phyloP scores from a whole-genome alignment of 164 flowering plant genomes.

The Nymphaea thermarum region DNA sequence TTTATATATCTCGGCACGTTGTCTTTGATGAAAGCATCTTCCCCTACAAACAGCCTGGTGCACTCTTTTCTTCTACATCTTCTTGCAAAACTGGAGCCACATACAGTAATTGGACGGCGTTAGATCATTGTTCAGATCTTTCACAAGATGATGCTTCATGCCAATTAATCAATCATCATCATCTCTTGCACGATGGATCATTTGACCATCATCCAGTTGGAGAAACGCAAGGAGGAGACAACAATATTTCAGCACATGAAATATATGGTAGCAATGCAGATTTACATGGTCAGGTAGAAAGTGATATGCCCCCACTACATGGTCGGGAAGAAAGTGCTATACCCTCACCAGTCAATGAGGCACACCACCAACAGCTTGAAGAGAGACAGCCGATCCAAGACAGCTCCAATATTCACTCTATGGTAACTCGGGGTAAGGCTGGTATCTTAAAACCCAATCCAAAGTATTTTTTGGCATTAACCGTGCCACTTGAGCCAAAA shows the following conservation, averaged over 20 bases:
- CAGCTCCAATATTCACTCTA: not conserved
- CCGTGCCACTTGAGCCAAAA: too few species aligned
- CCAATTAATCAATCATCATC: too few species aligned
- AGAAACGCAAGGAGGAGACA: too few species aligned
- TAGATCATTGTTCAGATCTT: not conserved
- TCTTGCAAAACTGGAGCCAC: too few species aligned
- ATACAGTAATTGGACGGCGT: not conserved
- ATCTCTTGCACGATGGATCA: not conserved
- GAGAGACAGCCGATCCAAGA: not conserved
- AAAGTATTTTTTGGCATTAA: not conserved
- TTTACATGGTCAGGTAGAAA: too few species aligned
- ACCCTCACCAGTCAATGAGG: too few species aligned
- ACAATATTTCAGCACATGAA: too few species aligned
- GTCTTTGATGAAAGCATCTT: not conserved
- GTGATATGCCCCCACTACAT: too few species aligned
- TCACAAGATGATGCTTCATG: not conserved
- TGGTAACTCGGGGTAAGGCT: not conserved
- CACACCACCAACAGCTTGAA: not conserved
- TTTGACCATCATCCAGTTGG: not conserved
- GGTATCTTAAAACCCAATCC: not conserved
- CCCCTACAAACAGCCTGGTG: not conserved
- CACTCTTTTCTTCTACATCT: not conserved
- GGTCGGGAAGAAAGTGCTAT: too few species aligned
- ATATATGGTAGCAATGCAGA: too few species aligned
- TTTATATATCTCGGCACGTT: not conserved